phyloP scores from a whole-genome alignment of 176 grass and related monocot genomes.

The Aechmea fasciata region DNA sequence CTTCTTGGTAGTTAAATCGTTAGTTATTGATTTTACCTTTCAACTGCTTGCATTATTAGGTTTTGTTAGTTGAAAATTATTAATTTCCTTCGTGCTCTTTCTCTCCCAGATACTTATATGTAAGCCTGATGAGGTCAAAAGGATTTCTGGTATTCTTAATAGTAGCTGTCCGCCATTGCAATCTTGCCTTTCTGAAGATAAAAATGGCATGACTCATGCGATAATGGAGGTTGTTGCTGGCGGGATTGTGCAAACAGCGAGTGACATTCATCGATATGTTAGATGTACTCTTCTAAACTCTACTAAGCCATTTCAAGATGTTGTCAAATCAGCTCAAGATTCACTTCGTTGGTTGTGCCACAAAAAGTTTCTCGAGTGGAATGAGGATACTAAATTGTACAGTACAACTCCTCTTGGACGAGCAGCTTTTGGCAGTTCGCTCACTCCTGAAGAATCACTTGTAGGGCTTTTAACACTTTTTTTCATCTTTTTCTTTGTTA shows the following conservation, averaged over 20 bases:
- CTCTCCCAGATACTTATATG: conserved; percentile 80
- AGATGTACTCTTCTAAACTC: conserved; percentile 94
- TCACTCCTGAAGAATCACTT: conserved; percentile 91
- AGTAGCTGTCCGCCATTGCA: conserved; percentile 65
- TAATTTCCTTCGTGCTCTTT: background rate
- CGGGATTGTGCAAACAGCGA: conserved; percentile 91
- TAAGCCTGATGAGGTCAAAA: conserved; percentile 75
- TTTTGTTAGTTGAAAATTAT: background rate
- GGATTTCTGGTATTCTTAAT: conserved; percentile 61
- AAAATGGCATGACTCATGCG: conserved; percentile 99
- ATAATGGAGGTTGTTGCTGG: conserved; percentile 98
- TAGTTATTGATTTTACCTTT: background rate
- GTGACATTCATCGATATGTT: conserved; percentile 88
- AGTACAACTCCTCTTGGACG: conserved; percentile 68
- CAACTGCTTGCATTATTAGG: background rate
- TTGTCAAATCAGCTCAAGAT: conserved; percentile 95
- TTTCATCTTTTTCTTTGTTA: background rate
- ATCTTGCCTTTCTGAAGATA: conserved; percentile 90
- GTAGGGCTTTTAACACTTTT: conserved; percentile 25
- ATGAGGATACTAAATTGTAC: conserved; percentile 68
- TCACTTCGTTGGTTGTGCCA: conserved; percentile 93
- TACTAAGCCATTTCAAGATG: conserved; percentile 85
- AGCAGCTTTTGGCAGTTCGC: conserved; percentile 89
- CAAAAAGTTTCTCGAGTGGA: conserved; percentile 86
- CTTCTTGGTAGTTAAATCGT: background rate